Evolutionary conservation across 2,329 filamentous ascomycete genomes (phyloP).

Genomic region (Alternaria tenuissima): DNA sequence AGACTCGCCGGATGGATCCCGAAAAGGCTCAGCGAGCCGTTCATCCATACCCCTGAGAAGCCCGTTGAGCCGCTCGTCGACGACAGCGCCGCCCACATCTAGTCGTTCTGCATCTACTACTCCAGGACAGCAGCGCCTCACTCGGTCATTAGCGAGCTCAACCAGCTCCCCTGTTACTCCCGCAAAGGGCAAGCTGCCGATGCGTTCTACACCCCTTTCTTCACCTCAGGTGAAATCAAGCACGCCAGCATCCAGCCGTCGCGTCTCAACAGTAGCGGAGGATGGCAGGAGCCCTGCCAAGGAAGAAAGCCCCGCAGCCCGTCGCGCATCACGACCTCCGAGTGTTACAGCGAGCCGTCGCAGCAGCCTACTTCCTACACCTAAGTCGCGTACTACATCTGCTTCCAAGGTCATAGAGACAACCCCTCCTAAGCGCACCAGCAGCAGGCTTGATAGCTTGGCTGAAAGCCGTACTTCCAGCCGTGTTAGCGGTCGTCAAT

Average conservation of each 20-base stretch:
- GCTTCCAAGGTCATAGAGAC: constrained; percentile 24
- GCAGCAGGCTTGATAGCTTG: constrained; percentile 33
- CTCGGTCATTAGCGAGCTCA: constrained; percentile 40
- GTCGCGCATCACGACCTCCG: constrained; percentile 36
- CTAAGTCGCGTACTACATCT: constrained; percentile 38
- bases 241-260: constrained; percentile 38
- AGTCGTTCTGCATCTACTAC: constrained; percentile 41
- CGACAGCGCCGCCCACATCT: constrained; percentile 33
- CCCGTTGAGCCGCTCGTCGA: constrained; percentile 40
- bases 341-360: constrained; percentile 44
- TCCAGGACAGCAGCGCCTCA: constrained; percentile 35
- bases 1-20: constrained; percentile 24
- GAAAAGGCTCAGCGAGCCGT: constrained; percentile 37
- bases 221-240: constrained; percentile 22
- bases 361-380: constrained; percentile 39
- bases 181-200: constrained; percentile 30
- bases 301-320: constrained; percentile 43
- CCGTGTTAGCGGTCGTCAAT: constrained; percentile 34
- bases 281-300: constrained; percentile 27
- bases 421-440: constrained; percentile 24
- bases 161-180: constrained; percentile 45
- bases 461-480: constrained; percentile 36
- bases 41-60: constrained; percentile 49
- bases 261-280: constrained; percentile 30
- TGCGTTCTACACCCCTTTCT: constrained; percentile 32